Evolutionary conservation across 2,329 filamentous ascomycete species (phyloP), one percentile per base, ranked within the genome.

Genomic region (Scedosporium minutisporum): DNA sequence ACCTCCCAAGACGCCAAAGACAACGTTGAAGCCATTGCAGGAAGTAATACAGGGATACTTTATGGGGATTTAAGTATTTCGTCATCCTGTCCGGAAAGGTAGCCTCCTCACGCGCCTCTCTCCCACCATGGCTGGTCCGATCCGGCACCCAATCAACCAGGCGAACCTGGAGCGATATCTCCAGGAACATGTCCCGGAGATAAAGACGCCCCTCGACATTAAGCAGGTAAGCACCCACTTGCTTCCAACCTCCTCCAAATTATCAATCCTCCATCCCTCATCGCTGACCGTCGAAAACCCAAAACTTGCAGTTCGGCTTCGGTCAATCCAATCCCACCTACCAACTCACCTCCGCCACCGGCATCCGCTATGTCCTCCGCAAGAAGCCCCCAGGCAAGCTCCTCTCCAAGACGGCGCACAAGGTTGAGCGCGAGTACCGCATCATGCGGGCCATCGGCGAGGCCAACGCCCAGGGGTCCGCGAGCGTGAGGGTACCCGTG

Each of bases 241-340:
- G 21, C 27, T 10, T 21, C 29, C 23, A 38, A 63, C 61, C 51
- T 57, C 57, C 59, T 57, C 42, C 48, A 42, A 42, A 42, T 25
- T 27, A 16, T n/a, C 33, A 14, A 16, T n/a, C 41, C 38, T 57
- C 27, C 53, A 25, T n/a, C 38, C n/a, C 29, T 3, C 27, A 44
- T 7, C 25, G 29, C 60, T 62, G 25, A 64, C 57, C 46, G 18
- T 16, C 29, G 29, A 7, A 27, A 16, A 6, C 25, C 23, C 6
- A 29, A 10, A 16, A 14, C 38, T 23, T 60, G 42, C 70, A 97
- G 90, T 99, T 97, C 73, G 91, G 93, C 69, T 97, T 96, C 74
- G 95, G 95, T 64, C 95, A 97, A 77, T 96, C 91, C 64, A 99
- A 97, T 73, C 95, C 95, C 55, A 99, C 95, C 2, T 99, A 97